phyloP scores from a whole-genome alignment of 352 stramenopile genomes.

The Pythium brassicae region DNA sequence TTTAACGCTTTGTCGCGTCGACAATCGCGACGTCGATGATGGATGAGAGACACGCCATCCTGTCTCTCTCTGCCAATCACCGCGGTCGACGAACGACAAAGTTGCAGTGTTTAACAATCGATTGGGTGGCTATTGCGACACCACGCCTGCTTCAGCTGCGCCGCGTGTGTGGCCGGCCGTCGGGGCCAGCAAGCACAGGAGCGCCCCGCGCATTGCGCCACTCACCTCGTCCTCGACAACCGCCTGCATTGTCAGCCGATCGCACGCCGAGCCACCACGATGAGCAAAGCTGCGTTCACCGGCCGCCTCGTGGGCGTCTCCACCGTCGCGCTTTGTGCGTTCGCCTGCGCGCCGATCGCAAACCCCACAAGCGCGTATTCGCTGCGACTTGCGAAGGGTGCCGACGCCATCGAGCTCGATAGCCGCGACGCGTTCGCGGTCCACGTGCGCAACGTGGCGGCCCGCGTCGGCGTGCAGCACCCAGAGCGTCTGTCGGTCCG shows the following conservation, averaged over 20 bases:
- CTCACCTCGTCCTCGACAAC: background rate
- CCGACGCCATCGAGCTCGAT: conserved; percentile 52
- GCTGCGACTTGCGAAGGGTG: conserved; percentile 48
- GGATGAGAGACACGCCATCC: background rate
- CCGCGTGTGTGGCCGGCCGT: no score
- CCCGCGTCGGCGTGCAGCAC: conserved; percentile 58
- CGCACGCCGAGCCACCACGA: background rate
- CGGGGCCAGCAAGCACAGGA: no score
- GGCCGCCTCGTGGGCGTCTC: conserved; percentile 30
- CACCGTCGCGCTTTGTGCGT: conserved; percentile 33
- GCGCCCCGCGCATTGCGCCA: background rate
- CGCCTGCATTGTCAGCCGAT: background rate
- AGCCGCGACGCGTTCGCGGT: conserved; percentile 52
- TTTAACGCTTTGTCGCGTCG: background rate
- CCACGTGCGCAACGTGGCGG: conserved; percentile 59
- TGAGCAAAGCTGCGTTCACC: conserved; percentile 28
- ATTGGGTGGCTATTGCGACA: background rate
- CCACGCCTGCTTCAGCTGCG: no score
- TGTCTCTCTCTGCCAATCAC: background rate
- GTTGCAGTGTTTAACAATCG: background rate
- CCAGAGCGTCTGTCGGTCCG: conserved; percentile 64
- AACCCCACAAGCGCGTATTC: conserved; percentile 58
- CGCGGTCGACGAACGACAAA: conserved; percentile 4
- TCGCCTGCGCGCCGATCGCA: conserved; percentile 47
- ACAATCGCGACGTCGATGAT: background rate